Evolutionary conservation across 1,284 basidiomycete species (phyloP).

Genomic region (Cystobasidium pallidum): DNA sequence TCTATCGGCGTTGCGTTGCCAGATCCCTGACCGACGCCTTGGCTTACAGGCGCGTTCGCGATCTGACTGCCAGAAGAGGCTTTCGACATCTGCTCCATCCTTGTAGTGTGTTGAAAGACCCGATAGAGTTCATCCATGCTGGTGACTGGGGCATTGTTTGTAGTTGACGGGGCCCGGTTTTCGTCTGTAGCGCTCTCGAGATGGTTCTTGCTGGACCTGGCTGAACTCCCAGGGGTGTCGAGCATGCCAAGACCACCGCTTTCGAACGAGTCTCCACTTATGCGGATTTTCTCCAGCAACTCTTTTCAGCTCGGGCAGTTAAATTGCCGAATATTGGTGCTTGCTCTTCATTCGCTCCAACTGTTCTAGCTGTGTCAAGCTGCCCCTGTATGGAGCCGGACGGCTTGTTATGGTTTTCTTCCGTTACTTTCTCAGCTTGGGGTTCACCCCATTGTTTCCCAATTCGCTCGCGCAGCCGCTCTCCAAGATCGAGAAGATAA

Average conservation of each 20-base stretch:
- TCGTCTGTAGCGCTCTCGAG: too few relatives aligned
- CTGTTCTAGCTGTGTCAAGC: not conserved
- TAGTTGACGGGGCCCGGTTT: too few relatives aligned
- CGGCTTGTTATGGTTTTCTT: not conserved
- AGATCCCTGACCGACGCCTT: not conserved
- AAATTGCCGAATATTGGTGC: slow-evolving; percentile 15
- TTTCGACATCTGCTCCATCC: not conserved
- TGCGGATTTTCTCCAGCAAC: not conserved
- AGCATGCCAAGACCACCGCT: not conserved
- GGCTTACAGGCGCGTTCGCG: not conserved
- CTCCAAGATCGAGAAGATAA: slow-evolving; percentile 12
- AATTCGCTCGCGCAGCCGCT: not conserved
- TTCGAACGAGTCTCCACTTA: not conserved
- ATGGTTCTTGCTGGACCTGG: not conserved
- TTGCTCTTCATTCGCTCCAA: not conserved
- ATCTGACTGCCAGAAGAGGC: not conserved
- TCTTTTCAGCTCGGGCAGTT: slow-evolving; percentile 11
- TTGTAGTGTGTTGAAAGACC: not conserved
- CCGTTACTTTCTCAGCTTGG: not conserved
- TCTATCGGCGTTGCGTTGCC: slow-evolving; percentile 5
- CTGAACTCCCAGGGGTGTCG: not conserved
- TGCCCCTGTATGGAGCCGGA: not conserved
- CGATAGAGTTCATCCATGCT: slow-evolving; percentile 13
- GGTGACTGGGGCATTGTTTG: not conserved
- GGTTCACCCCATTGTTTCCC: not conserved